phyloP scores from a whole-genome alignment of 805 yeast species.

The Candida sonorensis region DNA sequence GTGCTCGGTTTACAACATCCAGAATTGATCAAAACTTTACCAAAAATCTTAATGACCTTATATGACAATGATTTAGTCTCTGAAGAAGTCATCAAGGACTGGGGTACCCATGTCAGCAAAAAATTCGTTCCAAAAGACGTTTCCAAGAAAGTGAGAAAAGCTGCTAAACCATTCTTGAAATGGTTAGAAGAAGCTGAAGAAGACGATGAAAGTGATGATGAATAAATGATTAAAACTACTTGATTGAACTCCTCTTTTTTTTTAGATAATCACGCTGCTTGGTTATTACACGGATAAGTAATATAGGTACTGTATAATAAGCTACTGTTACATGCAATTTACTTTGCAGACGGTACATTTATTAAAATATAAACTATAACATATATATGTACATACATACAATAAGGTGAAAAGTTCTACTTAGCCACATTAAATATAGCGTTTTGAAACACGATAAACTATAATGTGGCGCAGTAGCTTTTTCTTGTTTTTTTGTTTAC shows the following conservation, averaged over 20 bases:
- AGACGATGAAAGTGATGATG: conserved; percentile 42
- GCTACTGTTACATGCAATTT: not conserved
- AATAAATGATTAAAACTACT: too few relatives aligned
- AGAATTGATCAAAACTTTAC: conserved; percentile 57
- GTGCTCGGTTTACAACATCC: conserved; percentile 78
- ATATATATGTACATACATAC: too few relatives aligned
- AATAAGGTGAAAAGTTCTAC: too few relatives aligned
- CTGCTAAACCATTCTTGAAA: conserved; percentile 90
- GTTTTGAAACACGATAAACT: too few relatives aligned
- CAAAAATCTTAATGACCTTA: conserved; percentile 73
- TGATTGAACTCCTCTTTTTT: too few relatives aligned
- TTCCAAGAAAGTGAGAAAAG: conserved; percentile 89
- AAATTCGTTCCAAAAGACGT: conserved; percentile 89
- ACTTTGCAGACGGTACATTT: not conserved
- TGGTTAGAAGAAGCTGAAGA: conserved; percentile 96
- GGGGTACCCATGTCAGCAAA: conserved; percentile 91
- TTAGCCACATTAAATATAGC: too few relatives aligned
- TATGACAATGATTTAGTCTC: conserved; percentile 80
- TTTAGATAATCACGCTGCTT: too few relatives aligned
- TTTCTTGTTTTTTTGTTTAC: too few relatives aligned
- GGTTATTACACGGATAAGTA: too few relatives aligned
- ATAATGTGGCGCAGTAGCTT: too few relatives aligned
- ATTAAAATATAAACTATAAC: too few relatives aligned
- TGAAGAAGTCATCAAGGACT: conserved; percentile 72
- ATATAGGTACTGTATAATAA: not conserved